Base-by-base conservation (phyloP, 2,329 filamentous ascomycete species). In the Fusarium avenaceum region DNA sequence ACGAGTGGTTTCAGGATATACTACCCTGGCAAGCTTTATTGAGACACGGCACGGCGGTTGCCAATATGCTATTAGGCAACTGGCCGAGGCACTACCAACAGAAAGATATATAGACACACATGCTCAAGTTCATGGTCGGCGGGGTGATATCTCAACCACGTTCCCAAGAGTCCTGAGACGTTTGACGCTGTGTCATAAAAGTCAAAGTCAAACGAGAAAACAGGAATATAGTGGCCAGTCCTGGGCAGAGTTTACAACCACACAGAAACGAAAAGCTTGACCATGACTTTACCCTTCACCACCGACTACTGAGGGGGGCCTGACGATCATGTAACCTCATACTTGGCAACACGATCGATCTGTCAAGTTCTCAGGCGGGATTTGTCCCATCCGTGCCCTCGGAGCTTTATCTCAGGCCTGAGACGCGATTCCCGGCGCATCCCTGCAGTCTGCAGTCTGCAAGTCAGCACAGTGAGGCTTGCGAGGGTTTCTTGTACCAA, bases 41-140 rank as follows among this genome's bases (percentile, higher is more conserved):
- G 45, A 65, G 58, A 63, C 53, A 66, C 55, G 22, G 47, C 50
- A 69, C 33, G 46, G 42, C 44, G 24, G 33, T 43, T 49, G 26
- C 33, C 46, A 42, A 42, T 49, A 30, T 42, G 28, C 33, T 39
- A 24, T 28, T n/a, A 10, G 17, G 42, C 42, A 57, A 22, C 13
- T 22, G 14, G 13, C 13, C 6, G 32, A 40, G 14, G 13, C 14
- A 38, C 49, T 11, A n/a, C 43, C 33, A 59, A 13, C 49, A n/a
- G 9, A 53, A 53, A 42, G 62, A 53, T 50, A 45, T n/a, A 52
- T 35, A 65, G 47, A 49, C 44, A 46, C 39, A 48, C 33, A 50
- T 22, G 38, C 14, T 46, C 15, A 38, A 17, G 50, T 35, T 26
- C 46, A 39, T 10, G 24, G 50, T 55, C 43, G 45, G 45, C 24